Base-by-base conservation (phyloP, 352 stramenopile species). In the Globisporangium polare region DNA sequence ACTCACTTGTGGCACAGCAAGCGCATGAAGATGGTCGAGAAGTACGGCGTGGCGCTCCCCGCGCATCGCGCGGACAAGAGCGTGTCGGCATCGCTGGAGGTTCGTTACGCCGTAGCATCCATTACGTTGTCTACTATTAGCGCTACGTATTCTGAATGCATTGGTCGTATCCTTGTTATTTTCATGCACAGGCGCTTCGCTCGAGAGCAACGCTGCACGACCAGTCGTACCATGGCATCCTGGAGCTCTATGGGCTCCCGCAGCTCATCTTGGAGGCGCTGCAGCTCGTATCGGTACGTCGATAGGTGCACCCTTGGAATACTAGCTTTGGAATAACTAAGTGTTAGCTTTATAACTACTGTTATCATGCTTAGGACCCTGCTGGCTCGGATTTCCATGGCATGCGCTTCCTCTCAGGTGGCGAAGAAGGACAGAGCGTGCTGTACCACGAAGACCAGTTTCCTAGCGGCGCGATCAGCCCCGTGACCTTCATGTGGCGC, bases 1-100 rank as follows among this genome's bases (percentile, higher is more conserved):
- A 88, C 82, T 9, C 84, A 94, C 63, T 20, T 79, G 60, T 94
- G 82, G 80, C 84, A 94, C 64, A 71, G 78, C 66, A 94, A 92
- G 49, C 78, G 84, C 20, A 92, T 94, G 82, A 55, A 58, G 4
- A 91, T 93, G 84, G 39, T 37, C 22, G 65, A 75, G 18, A 62
- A 63, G n/a, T 76, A 79, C 63, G 84, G 84, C 37, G 61, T 86
- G 49, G 59, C 74, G 55, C 53, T 91, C 47, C 65, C 83, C 2
- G 47, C 71, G 9, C 75, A 67, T 8, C 73, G 81, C 18, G 58
- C 78, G 0, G 83, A 91, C 45, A 90, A 90, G 43, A 83, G 80
- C 57, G 67, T 87, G 10, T 87, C 84, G 20, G 82, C 84, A 24
- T 72, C 82, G 3, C 62, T 93, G n/a, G 58, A 73, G 45, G 63